Evolutionary conservation across 352 stramenopile genomes (phyloP), one percentile per base, ranked within the genome.

Genomic region (Phytophthora pini): DNA sequence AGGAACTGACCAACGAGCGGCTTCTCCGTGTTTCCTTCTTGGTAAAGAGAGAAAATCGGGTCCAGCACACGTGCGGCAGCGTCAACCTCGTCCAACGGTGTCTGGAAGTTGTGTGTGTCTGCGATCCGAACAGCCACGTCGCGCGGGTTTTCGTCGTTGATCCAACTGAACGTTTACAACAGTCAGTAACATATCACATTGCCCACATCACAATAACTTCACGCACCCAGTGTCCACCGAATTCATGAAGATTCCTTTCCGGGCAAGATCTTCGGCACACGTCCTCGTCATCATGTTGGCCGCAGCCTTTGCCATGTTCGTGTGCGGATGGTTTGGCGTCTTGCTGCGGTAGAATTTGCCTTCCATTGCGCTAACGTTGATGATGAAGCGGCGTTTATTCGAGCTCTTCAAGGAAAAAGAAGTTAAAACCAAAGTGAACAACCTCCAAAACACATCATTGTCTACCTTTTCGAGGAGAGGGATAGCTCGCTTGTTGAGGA

Each of bases 81-180:
- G 71, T 99, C 96, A 36, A 98, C 77, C 73, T 99, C 96, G 73
- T 99, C 96, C 58, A 99, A 94, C 2, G 96, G 94, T 1, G 94
- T 99, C 83, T 98, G 94, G 77, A 99, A 99, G 54, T 97, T 88
- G 84, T 98, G 97, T 1, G 68, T 88, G 59, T 88, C 79, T 3
- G 92, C 93, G 61, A 96, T 98, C 38, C 89, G 90, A 54, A 75
- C 87, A 24, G 96, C 95, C 41, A 89, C 81, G 31, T 98, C 89
- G n/a, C 95, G 77, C 36, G 95, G 95, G 78, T 98, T 98, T 69
- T 99, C 95, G 70, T 98, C 94, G 70, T 99, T 99, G 70, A 99
- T 98, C 95, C 95, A 99, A 64, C 95, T 41, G 10, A 43, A 46
- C 40, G 17, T 46, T 26, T 27, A 24, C 44, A 50, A 15, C 7